Percentiles rank a stretch among this genome's conserved stretches.
Conservation (phyloP, 805 yeast genomes). For the Metschnikowia bowlesiae region DNA sequence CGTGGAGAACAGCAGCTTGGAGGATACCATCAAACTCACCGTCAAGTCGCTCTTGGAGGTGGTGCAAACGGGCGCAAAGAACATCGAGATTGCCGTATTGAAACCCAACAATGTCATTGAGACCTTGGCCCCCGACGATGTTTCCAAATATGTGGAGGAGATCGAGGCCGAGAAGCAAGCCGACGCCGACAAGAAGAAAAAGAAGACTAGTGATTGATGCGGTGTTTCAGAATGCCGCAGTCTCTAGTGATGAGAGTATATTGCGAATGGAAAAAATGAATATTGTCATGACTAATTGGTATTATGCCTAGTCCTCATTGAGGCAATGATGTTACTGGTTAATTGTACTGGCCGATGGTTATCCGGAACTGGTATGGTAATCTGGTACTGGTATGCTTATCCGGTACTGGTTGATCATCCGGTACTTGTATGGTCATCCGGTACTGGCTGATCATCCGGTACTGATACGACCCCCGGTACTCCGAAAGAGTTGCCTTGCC, state of each 20-base stretch:
- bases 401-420: too few relatives aligned
- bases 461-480: too few relatives aligned
- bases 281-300: not conserved
- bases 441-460: too few relatives aligned
- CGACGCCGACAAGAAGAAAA: conserved; percentile 66
- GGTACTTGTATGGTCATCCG: too few relatives aligned
- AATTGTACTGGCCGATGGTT: too few relatives aligned
- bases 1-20: conserved; percentile 55
- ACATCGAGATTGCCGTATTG: conserved; percentile 88
- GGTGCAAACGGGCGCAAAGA: conserved; percentile 96
- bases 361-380: too few relatives aligned
- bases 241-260: not conserved
- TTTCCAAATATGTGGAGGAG: conserved; percentile 68
- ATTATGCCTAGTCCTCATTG: too few relatives aligned
- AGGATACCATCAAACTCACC: conserved; percentile 72
- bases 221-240: not conserved
- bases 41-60: conserved; percentile 88
- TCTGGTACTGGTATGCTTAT: too few relatives aligned
- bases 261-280: not conserved
- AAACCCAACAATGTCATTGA: conserved; percentile 61
- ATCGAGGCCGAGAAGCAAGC: conserved; percentile 86
- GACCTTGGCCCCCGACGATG: conserved; percentile 62
- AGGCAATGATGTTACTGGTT: too few relatives aligned
- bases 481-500: too few relatives aligned
- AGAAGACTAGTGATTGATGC: conserved; percentile 27